Conservation (phyloP, 441 rosid species). For the Melianthus villosus region DNA sequence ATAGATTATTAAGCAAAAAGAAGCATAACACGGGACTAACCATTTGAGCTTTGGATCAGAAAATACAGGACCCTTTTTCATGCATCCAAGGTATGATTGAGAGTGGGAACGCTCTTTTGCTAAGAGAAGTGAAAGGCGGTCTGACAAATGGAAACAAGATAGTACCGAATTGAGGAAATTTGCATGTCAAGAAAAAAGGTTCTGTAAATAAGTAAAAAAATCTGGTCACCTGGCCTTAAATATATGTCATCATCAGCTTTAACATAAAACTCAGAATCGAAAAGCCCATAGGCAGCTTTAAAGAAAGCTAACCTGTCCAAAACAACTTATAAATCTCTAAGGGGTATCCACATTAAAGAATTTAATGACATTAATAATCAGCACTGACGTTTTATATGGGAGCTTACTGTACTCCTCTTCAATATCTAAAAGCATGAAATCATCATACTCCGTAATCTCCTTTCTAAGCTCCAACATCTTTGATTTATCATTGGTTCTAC, state of each 20-base stretch:
- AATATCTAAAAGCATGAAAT: slow-evolving; percentile 63
- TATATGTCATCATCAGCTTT: slow-evolving; percentile 92
- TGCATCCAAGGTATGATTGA: slow-evolving; percentile 82
- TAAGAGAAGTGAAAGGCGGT: slow-evolving; percentile 62
- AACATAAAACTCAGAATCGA: slow-evolving; percentile 72
- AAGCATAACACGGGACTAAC: slow-evolving; percentile 20
- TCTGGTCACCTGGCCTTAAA: slow-evolving; percentile 58
- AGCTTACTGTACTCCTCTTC: slow-evolving; percentile 96
- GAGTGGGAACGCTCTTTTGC: slow-evolving; percentile 67
- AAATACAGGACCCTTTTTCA: slow-evolving; percentile 81
- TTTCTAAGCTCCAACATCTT: slow-evolving; percentile 50
- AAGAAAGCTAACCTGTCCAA: slow-evolving; percentile 72
- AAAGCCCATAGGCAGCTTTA: slow-evolving; percentile 68
- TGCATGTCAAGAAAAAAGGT: not conserved
- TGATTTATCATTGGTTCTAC: slow-evolving; percentile 35
- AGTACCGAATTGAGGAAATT: not conserved
- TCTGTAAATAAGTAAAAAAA: slow-evolving; percentile 4
- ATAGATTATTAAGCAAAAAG: not conserved
- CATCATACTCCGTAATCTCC: slow-evolving; percentile 67
- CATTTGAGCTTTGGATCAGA: slow-evolving; percentile 75
- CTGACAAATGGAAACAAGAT: slow-evolving; percentile 21
- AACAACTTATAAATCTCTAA: not conserved
- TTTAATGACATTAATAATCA: not conserved
- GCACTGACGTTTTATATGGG: slow-evolving; percentile 91
- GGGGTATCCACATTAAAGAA: too few species aligned